Evolutionary conservation across 306 rosid genomes (phyloP).

Genomic region (Cercis canadensis): DNA sequence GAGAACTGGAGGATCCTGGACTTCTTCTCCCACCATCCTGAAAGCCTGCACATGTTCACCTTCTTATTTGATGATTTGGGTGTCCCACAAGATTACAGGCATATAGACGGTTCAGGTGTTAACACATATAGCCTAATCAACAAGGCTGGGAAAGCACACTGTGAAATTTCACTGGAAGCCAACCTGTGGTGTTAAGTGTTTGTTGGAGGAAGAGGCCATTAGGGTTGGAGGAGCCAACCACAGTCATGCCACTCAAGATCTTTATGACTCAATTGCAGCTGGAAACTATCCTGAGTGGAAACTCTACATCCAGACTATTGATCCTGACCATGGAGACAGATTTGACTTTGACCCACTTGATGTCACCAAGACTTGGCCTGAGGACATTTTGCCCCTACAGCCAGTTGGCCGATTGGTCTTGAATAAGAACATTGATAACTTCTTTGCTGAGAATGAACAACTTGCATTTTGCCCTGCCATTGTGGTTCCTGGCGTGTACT

Average conservation of each 20-base stretch:
- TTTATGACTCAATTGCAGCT: slow-evolving; percentile 66
- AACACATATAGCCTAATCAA: slow-evolving; percentile 60
- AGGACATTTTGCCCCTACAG: slow-evolving; percentile 69
- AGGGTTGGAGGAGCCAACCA: slow-evolving; percentile 68
- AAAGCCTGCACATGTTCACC: slow-evolving; percentile 86
- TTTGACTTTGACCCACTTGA: slow-evolving; percentile 73
- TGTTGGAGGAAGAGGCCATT: slow-evolving; percentile 65
- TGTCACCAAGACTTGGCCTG: slow-evolving; percentile 75
- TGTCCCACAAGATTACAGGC: slow-evolving; percentile 72
- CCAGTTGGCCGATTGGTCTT: slow-evolving; percentile 75
- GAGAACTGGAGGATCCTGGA: slow-evolving; percentile 92
- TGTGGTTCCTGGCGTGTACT: slow-evolving; percentile 66
- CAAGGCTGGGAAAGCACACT: slow-evolving; percentile 57
- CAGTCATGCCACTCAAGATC: slow-evolving; percentile 72
- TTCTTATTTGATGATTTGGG: slow-evolving; percentile 74
- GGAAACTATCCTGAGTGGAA: slow-evolving; percentile 78
- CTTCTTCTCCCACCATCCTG: slow-evolving; percentile 93
- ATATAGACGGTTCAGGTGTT: slow-evolving; percentile 72
- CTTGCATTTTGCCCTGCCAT: slow-evolving; percentile 65
- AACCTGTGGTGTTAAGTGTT: slow-evolving; percentile 63
- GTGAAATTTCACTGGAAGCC: slow-evolving; percentile 75
- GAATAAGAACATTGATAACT: slow-evolving; percentile 68
- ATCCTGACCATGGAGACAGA: slow-evolving; percentile 63
- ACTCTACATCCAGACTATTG: slow-evolving; percentile 64
- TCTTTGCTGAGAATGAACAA: slow-evolving; percentile 75